Evolutionary conservation across 371 early-diverging fungal genomes (phyloP).

Genomic region (Mortierella sp.): DNA sequence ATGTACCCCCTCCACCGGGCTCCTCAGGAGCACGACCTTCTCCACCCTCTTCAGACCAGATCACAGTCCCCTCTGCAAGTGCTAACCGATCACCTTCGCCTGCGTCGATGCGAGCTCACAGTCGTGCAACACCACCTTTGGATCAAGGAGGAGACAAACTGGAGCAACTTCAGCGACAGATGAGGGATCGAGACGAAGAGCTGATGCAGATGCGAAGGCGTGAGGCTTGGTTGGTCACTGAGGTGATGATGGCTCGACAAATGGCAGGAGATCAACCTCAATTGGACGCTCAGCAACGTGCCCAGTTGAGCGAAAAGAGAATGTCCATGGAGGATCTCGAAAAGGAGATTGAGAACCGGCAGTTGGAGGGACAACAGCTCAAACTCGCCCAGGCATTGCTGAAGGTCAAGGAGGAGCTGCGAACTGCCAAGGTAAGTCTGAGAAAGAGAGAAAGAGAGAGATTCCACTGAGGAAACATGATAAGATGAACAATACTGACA

Average conservation of each 20-base stretch:
- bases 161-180: constrained; percentile 9
- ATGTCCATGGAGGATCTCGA: constrained; percentile 27
- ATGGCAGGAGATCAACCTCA: background rate
- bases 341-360: constrained; percentile 10
- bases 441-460: no score
- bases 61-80: constrained; percentile 4
- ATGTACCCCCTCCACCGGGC: constrained; percentile 3
- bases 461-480: no score
- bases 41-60: constrained; percentile 4
- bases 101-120: constrained; percentile 8
- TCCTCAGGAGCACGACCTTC: constrained; percentile 2
- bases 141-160: background rate
- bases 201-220: constrained; percentile 23
- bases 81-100: constrained; percentile 18
- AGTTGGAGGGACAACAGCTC: constrained; percentile 25
- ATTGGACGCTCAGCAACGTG: background rate
- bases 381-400: constrained; percentile 28
- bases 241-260: constrained; percentile 21
- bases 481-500: no score
- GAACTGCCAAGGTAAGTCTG: constrained; percentile 30
- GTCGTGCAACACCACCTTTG: background rate
- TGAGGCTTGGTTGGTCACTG: constrained; percentile 33
- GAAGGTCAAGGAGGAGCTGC: constrained; percentile 30
- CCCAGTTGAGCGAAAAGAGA: constrained; percentile 15
- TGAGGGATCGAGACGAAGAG: constrained; percentile 19